Conservation (phyloP, 2,329 filamentous ascomycete species). For the Penicillium griseofulvum region DNA sequence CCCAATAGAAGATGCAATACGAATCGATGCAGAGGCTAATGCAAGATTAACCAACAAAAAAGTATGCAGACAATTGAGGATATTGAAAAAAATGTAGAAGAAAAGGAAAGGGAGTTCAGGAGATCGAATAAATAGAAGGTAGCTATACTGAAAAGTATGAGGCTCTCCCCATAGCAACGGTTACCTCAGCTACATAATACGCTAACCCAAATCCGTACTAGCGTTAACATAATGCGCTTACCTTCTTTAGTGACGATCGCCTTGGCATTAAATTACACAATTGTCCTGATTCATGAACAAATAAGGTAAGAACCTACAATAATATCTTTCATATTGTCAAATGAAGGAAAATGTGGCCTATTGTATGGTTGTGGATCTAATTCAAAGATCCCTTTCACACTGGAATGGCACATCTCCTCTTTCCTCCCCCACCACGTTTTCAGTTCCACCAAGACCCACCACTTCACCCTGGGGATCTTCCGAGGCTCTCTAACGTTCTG, state of each 20-base stretch:
- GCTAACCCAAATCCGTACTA: slow-evolving; percentile 42
- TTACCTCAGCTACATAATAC: slow-evolving; percentile 33
- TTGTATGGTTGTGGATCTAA: background rate
- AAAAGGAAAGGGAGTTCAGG: slow-evolving; percentile 20
- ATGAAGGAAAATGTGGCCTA: background rate
- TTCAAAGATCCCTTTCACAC: background rate
- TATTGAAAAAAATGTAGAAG: slow-evolving; percentile 13
- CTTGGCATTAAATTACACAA: slow-evolving; percentile 13
- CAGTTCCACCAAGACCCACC: slow-evolving; percentile 37
- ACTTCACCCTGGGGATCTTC: slow-evolving; percentile 30
- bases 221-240: slow-evolving; percentile 42
- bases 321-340: background rate
- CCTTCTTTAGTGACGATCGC: slow-evolving; percentile 49
- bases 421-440: slow-evolving; percentile 18
- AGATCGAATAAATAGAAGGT: slow-evolving; percentile 40
- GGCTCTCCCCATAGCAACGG: slow-evolving; percentile 42
- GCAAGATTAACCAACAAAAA: slow-evolving; percentile 22
- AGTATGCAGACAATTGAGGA: slow-evolving; percentile 25
- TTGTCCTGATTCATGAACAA: background rate
- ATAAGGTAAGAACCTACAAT: background rate
- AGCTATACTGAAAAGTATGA: slow-evolving; percentile 17
- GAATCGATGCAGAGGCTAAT: slow-evolving; percentile 32
- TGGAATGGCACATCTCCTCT: slow-evolving; percentile 33
- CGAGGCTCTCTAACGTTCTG: slow-evolving; percentile 24
- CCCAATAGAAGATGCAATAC: slow-evolving; percentile 22